A percentile compares a stretch with the other conserved stretches of the same genome.
Conservation (phyloP, 495 filamentous ascomycete genomes). For the Pyrenula aspistea region DNA sequence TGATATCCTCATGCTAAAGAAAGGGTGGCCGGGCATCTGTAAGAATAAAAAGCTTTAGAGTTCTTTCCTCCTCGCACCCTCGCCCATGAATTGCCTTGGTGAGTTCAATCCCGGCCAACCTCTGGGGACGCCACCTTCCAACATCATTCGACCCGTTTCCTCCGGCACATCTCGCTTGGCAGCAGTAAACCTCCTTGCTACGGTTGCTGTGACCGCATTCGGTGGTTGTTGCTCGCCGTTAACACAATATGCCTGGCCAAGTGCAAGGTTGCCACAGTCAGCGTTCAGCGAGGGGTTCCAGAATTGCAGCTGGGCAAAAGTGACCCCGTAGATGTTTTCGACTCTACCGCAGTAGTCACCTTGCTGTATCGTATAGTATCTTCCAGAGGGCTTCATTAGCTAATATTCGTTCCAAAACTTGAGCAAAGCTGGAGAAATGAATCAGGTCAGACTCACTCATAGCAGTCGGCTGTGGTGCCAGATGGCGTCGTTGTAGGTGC, state of each 20-base stretch:
- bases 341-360: conserved; percentile 9
- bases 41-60: too few relatives aligned
- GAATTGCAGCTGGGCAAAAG: conserved; percentile 9
- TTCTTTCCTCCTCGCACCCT: too few relatives aligned
- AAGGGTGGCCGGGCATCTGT: too few relatives aligned
- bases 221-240: conserved; percentile 2
- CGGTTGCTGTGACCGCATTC: not conserved
- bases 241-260: conserved; percentile 14
- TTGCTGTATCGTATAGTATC: conserved; percentile 5
- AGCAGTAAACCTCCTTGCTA: too few relatives aligned
- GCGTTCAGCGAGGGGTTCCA: conserved; percentile 13
- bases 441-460: conserved; percentile 3
- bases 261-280: conserved; percentile 10
- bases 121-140: not conserved
- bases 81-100: too few relatives aligned
- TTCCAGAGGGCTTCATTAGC: not conserved
- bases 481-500: conserved; percentile 9
- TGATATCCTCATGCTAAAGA: too few relatives aligned
- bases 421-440: not conserved
- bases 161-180: not conserved
- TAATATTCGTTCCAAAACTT: not conserved
- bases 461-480: conserved; percentile 7
- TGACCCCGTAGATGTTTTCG: conserved; percentile 8
- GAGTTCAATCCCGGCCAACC: conserved; percentile 1
- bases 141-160: not conserved